These are phyloP conservation scores for Acacia melanoxylon DNA, from an alignment of 306 rosid species.

Conservation along the genomic window DNA sequence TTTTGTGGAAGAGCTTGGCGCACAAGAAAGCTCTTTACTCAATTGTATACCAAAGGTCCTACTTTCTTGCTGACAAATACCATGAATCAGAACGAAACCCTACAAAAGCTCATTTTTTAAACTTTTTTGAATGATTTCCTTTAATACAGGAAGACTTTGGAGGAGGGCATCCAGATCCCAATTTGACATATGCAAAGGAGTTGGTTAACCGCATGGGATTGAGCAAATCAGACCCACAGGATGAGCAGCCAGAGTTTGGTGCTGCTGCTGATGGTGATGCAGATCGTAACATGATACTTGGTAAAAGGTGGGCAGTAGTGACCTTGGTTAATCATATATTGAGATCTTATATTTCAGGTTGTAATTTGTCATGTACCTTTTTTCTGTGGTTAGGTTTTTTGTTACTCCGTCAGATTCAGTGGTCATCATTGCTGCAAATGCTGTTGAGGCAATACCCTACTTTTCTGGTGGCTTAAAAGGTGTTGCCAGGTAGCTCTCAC, in stretches of 20 bases:
- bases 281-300: constrained; percentile 98
- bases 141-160: constrained; percentile 93
- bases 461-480: constrained; percentile 94
- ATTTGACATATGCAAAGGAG: constrained; percentile 97
- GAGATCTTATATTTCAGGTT: constrained; percentile 20
- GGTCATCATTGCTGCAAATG: constrained; percentile 99
- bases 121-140: constrained; percentile 31
- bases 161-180: constrained; percentile 99
- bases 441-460: constrained; percentile 95
- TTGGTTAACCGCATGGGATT: constrained; percentile 93
- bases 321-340: constrained; percentile 1
- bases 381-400: constrained; percentile 63
- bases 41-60: constrained; percentile 93
- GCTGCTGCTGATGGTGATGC: constrained; percentile 99
- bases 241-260: constrained; percentile 95
- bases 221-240: constrained; percentile 70
- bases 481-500: constrained; percentile 76
- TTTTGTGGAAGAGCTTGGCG: constrained; percentile 98
- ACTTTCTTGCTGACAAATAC: constrained; percentile 20
- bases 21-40: constrained; percentile 85
- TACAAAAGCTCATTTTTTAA: constrained; percentile 6
- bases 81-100: constrained; percentile 12
- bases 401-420: constrained; percentile 99
- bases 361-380: not conserved
- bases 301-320: constrained; percentile 70